Conservation (phyloP, 345 rosid species). For the Rhodamnia rubescens region DNA sequence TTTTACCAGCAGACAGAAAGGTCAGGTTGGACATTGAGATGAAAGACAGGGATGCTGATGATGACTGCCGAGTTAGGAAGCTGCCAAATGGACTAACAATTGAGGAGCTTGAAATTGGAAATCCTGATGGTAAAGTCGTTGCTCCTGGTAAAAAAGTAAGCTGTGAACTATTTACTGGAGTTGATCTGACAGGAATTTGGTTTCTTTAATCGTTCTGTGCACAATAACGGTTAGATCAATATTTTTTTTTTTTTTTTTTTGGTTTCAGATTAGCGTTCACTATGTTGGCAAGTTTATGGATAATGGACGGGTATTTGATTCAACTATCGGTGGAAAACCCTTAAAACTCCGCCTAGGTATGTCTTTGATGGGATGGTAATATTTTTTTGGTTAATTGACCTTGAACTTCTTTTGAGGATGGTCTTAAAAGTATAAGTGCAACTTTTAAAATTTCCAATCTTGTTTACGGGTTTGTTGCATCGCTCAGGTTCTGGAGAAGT, state of each 20-base stretch:
- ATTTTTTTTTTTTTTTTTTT: background rate
- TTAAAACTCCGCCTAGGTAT: slow-evolving; percentile 45
- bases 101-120: slow-evolving; percentile 33
- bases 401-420: background rate
- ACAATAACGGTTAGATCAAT: background rate
- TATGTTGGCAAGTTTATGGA: slow-evolving; percentile 36
- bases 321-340: slow-evolving; percentile 22
- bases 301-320: slow-evolving; percentile 32
- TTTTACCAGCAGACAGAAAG: background rate
- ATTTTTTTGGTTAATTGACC: background rate
- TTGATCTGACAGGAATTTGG: background rate
- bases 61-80: slow-evolving; percentile 3
- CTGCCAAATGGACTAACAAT: slow-evolving; percentile 26
- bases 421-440: background rate
- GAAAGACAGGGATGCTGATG: background rate
- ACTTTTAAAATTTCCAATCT: background rate
- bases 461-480: background rate
- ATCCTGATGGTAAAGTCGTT: slow-evolving; percentile 31
- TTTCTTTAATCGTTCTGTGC: background rate
- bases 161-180: background rate
- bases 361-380: background rate
- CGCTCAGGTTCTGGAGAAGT: slow-evolving; percentile 30
- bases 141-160: slow-evolving; percentile 39
- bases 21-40: background rate
- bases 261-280: slow-evolving; percentile 32